Evolutionary conservation across 1,284 basidiomycete genomes (phyloP).

Genomic region (Moesziomyces antarcticus): DNA sequence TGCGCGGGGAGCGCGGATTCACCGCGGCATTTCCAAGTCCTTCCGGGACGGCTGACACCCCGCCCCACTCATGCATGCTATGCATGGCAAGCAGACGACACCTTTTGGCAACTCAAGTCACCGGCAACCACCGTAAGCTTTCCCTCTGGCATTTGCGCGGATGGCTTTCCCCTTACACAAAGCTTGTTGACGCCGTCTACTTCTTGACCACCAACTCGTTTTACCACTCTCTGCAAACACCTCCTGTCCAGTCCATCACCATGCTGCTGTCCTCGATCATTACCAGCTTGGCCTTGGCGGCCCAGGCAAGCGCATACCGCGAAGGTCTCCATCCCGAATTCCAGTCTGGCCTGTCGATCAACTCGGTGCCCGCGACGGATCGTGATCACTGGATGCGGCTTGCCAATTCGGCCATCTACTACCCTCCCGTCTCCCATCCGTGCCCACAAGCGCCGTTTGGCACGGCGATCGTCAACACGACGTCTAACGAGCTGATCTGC

Average conservation of each 20-base stretch:
- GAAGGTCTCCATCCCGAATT: constrained; percentile 40
- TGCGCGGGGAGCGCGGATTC: constrained; percentile 9
- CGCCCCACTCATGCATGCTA: no score
- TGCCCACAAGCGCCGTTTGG: constrained; percentile 47
- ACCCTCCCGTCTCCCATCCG: constrained; percentile 28
- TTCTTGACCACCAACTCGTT: constrained; percentile 7
- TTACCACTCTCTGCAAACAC: neutral
- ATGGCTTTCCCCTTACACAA: no score
- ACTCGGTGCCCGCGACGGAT: constrained; percentile 33
- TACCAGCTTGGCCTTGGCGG: neutral
- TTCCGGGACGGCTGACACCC: no score
- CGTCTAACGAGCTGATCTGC: constrained; percentile 56
- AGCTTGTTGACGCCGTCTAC: no score
- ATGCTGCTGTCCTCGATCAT: constrained; percentile 7
- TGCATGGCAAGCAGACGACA: no score
- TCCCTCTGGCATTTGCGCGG: no score
- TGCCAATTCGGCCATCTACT: constrained; percentile 36
- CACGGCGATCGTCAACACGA: constrained; percentile 51
- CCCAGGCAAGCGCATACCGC: constrained; percentile 2
- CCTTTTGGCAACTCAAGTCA: no score
- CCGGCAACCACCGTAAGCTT: no score
- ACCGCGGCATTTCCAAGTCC: constrained; percentile 11
- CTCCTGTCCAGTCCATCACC: neutral
- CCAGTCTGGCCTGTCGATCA: constrained; percentile 51
- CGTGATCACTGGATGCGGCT: constrained; percentile 44